Evolutionary conservation across 768 basidiomycete species (phyloP), one percentile per base, ranked within the genome.

Genomic region (Tricholoma bakamatsutake): DNA sequence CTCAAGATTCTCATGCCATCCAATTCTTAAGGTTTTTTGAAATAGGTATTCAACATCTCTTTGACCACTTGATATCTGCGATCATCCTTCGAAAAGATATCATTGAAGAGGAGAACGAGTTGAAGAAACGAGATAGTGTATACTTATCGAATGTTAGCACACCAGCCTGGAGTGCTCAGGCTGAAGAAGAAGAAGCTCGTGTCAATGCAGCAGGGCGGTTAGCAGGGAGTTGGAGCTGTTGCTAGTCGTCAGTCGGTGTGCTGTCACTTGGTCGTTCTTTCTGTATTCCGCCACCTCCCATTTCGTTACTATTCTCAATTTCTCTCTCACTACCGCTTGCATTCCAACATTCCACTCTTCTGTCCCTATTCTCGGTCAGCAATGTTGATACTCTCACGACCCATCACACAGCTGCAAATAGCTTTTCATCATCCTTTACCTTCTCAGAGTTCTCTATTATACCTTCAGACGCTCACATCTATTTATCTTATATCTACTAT

Each of bases 51-150:
- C 80, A 87, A 68, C 73, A 79, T 49, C 78, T 96, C 39, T 96
- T 97, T 63, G 81, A 85, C 61, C 79, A 84, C 59, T 79, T 97
- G 61, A 90, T 94, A 39, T 74, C 79, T 52, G 81, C 87, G 31
- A 92, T 97, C 66, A 90, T 96, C 56, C 69, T 79, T 60, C 80
- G 81, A 63, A 88, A 88, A 68, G 89, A 90, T 64, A 71, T 73
- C 50, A 93, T 95, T 62, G 91, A 94, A 69, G 76, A 75, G 61
- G 90, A 93, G 66, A 89, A 92, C 63, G 84, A 87, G 61, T 67
- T 86, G 55, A 83, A 86, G 71, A 87, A 85, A 66, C 82, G 90
- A 52, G 88, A 94, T 66, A 93, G 91, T 69, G 86, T 97, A 54
- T 81, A 89, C 69, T 73, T 96, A 57, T 78, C 84, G 28, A 77